Base-by-base conservation (phyloP, 2,329 filamentous ascomycete genomes). In the Sclerotinia sclerotiorum region DNA sequence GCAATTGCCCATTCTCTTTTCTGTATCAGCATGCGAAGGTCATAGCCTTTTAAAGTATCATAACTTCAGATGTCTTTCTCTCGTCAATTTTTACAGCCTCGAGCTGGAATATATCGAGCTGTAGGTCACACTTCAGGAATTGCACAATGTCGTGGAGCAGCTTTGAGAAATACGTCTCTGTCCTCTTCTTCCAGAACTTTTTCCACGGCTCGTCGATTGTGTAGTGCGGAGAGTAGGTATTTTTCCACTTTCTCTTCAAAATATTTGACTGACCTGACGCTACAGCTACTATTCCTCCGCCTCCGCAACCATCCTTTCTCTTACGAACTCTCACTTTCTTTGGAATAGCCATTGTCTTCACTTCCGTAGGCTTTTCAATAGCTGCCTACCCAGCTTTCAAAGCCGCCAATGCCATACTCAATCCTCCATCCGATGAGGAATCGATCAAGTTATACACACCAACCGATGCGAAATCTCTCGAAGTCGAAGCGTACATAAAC, bases 401-500 rank as follows among this genome's bases (percentile, higher is more conserved):
- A 49, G 81, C 82, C 62, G 79, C 84, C 58, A 80, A 80, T 60
- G 81, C 80, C 65, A 79, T 87, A 71, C 72, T 85, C 69, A 80
- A 82, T 69, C 85, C 86, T 3, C 85, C 85, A 72, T 85, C 86
- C 42, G 91, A 97, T 80, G 87, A 86, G 75, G 91, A 96, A 74
- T 91, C 90, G 29, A 84, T 95, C 70, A 78, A 79, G 5, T 82
- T 90, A 72, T 97, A 87, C 82, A 79, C 79, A 5, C 86, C 87
- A 19, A 77, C 79, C 44, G 86, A 87, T 77, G 84, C 84, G 15
- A 74, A 77, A 54, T 79, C 80, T 61, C 80, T 78, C 71, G 84
- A 86, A 71, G 87, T 96, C 74, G 90, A 97, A 73, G 83, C 87
- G 11, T 85, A 87, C 76, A 92, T 98, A 78, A 86, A 88, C 76